Percentiles rank a stretch among this genome's conserved stretches.
Conservation (phyloP, 371 early-diverging fungal genomes). For the Rhizopus stolonifer region DNA sequence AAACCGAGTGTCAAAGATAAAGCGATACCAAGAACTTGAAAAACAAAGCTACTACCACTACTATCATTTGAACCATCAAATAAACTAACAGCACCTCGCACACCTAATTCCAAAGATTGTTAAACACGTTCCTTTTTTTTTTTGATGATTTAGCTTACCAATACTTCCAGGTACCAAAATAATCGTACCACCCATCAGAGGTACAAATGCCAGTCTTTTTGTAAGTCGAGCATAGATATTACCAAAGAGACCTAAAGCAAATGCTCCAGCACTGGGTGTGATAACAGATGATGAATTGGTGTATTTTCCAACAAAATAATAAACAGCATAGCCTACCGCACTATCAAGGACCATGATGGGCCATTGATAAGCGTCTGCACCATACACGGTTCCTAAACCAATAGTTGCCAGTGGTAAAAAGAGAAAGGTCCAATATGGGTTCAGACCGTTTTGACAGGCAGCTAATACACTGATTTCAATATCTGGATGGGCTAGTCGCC, state of each 20-base stretch:
- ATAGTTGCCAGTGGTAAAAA: constrained; percentile 26
- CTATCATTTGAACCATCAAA: constrained; percentile 33
- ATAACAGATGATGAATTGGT: constrained; percentile 22
- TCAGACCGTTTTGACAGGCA: constrained; percentile 27
- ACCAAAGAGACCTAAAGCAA: constrained; percentile 34
- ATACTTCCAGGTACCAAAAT: constrained; percentile 43
- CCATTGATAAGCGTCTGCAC: constrained; percentile 28
- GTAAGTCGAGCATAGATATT: constrained; percentile 33
- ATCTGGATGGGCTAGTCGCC: constrained; percentile 25
- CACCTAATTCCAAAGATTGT: constrained; percentile 25
- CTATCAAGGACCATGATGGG: constrained; percentile 25
- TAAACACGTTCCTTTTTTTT: background rate
- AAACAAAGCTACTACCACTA: constrained; percentile 27
- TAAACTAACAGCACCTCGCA: constrained; percentile 31
- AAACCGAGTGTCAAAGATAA: constrained; percentile 39
- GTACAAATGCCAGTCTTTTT: constrained; percentile 35
- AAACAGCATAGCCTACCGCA: constrained; percentile 30
- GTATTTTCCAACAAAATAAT: constrained; percentile 30
- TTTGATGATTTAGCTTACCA: constrained; percentile 4
- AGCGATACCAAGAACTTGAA: constrained; percentile 36
- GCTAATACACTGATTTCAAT: constrained; percentile 9
- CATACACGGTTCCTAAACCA: constrained; percentile 31
- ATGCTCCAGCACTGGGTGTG: constrained; percentile 38
- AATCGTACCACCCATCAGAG: constrained; percentile 37
- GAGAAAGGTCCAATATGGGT: constrained; percentile 37